These are phyloP conservation scores for Neurospora crassa DNA, from an alignment of 2,329 filamentous ascomycete genomes.

Conservation along the genomic window DNA sequence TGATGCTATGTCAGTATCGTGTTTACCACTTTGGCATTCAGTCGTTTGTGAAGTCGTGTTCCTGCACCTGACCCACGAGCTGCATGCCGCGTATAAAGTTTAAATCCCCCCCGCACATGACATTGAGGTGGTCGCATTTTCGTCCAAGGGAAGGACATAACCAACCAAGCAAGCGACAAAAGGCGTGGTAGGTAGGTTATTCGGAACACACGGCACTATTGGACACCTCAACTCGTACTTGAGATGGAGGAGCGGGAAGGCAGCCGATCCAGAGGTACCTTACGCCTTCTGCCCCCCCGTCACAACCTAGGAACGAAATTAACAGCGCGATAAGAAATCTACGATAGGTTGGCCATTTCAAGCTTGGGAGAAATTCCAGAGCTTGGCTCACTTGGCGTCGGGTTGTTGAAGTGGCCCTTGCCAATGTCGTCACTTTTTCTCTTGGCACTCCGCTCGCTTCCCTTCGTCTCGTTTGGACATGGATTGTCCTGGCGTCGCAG, in stretches of 20 bases:
- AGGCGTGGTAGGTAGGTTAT: not conserved
- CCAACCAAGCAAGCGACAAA: not conserved
- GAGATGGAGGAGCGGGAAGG: not conserved
- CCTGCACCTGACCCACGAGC: not conserved
- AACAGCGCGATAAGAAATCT: not conserved
- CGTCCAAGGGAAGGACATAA: not conserved
- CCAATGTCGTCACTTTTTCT: not conserved
- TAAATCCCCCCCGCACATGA: not conserved
- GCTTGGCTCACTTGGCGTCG: not conserved
- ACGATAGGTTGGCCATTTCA: not conserved
- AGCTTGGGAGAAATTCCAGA: not conserved
- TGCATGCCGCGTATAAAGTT: not conserved
- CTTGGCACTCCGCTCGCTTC: not conserved
- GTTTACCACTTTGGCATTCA: not conserved
- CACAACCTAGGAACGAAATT: not conserved
- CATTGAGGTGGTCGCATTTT: not conserved
- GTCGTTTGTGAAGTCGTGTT: not conserved
- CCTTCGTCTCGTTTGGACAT: not conserved
- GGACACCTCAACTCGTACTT: not conserved
- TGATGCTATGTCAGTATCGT: not conserved
- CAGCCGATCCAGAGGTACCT: not conserved
- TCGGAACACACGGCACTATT: not conserved
- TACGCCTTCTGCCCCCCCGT: not conserved
- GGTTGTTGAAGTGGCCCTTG: not conserved
- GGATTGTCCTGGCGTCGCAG: not conserved